A percentile compares a stretch with the other conserved stretches of the same genome.
Conservation (phyloP, 345 rosid species). For the Camelina sativa region DNA sequence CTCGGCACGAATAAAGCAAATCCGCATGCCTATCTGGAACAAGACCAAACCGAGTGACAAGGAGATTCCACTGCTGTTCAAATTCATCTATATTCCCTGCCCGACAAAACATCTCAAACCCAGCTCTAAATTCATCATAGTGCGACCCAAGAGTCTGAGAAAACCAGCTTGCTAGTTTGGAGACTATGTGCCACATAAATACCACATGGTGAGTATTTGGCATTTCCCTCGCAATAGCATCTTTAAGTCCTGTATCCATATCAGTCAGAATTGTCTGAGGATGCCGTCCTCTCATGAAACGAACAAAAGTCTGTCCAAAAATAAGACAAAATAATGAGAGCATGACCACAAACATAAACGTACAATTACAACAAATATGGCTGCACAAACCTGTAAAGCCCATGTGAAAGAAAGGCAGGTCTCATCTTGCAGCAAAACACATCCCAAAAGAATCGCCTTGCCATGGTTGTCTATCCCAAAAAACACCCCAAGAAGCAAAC, state of each 20-base stretch:
- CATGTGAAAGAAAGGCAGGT: constrained; percentile 69
- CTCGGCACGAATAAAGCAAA: constrained; percentile 68
- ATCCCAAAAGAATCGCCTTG: constrained; percentile 70
- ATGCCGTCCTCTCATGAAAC: constrained; percentile 74
- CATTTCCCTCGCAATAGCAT: constrained; percentile 76
- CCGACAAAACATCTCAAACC: constrained; percentile 67
- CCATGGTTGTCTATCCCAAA: constrained; percentile 82
- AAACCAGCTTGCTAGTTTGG: constrained; percentile 92
- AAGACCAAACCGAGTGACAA: constrained; percentile 79
- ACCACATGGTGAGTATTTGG: constrained; percentile 77
- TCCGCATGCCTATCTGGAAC: constrained; percentile 76
- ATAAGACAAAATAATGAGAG: constrained; percentile 46
- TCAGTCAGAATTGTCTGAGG: constrained; percentile 88
- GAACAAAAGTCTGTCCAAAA: constrained; percentile 80
- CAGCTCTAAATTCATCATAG: constrained; percentile 71
- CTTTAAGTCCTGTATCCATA: constrained; percentile 78
- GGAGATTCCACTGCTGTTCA: constrained; percentile 76
- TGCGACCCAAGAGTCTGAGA: constrained; percentile 69
- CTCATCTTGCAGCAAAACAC: constrained; percentile 86
- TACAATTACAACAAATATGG: constrained; percentile 41
- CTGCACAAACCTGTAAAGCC: constrained; percentile 92
- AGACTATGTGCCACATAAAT: constrained; percentile 67
- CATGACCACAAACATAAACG: constrained; percentile 36
- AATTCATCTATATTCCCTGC: constrained; percentile 69
- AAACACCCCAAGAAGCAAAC: constrained; percentile 79